Evolutionary conservation across 257 asterid species (phyloP), one percentile per base, ranked within the genome.

Genomic region (Solanum pinnatisectum): DNA sequence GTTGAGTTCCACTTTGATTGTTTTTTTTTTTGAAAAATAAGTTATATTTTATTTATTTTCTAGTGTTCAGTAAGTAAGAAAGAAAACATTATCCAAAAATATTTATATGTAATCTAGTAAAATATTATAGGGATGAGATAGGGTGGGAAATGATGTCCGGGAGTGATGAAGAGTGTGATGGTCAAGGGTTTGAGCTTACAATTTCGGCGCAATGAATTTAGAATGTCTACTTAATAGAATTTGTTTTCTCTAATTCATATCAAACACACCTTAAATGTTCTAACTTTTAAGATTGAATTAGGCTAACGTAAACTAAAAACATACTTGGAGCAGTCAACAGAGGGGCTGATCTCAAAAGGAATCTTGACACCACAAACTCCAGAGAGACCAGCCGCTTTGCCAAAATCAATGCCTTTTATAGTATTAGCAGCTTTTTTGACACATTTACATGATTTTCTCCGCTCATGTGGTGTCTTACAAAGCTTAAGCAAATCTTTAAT

Each of bases 251-350:
- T 52, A 49, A 14, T 16, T 52, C 5, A 0, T 8, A 60, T 4
- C 25, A 3, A 60, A 60, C 30, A 22, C 6, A 22, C 0, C 6
- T 60, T 60, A 60, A 8, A 60, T 22, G 4, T 60, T 60, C 1
- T 8, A 27, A 3, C 0, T 68, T 68, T 68, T 67, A 67, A 68
- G 5, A 30, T 68, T 30, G 1, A 27, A 14, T 68, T 27, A 30
- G 6, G 3, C 2, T 14, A 79, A 30, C 1, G 6, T 15, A 9
- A 81, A 81, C 7, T 20, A 10, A 60, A 9, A 27, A 63, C 25
- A 44, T 88, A 84, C 91, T 73, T 87, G 72, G 84, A 35, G 86
- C 90, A 87, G 74, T 90, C 88, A 23, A 78, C 84, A 40, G 82
- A 13, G 46, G 63, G 90, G 89, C 87, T 85, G 78, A 88, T 79